These are phyloP conservation scores for Fusarium chuoi DNA, from an alignment of 2,329 filamentous ascomycete species.

Conservation along the genomic window DNA sequence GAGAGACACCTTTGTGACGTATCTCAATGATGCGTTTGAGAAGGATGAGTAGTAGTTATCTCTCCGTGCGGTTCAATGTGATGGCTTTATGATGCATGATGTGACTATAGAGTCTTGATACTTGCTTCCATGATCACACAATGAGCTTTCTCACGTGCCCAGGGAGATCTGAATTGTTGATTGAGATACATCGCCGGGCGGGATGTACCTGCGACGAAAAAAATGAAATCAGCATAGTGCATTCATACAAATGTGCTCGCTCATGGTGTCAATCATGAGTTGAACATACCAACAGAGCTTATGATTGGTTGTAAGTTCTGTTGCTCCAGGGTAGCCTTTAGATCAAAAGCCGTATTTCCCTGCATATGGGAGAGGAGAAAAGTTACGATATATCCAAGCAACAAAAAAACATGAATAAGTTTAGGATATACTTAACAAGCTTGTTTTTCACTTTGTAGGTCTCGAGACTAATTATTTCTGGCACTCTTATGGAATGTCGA, in stretches of 20 bases:
- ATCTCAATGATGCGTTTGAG: constrained; percentile 73
- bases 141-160: not conserved
- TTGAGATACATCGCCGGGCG: not conserved
- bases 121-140: not conserved
- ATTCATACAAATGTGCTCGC: not conserved
- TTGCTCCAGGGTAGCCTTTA: constrained; percentile 2
- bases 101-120: not conserved
- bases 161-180: not conserved
- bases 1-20: constrained; percentile 71
- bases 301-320: not conserved
- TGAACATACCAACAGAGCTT: constrained; percentile 8
- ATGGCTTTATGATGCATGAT: not conserved
- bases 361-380: not conserved
- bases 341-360: not conserved
- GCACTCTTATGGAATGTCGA: not conserved
- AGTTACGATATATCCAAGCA: not conserved
- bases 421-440: not conserved
- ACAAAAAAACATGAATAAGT: not conserved
- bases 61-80: not conserved
- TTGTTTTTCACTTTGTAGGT: not conserved
- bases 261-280: not conserved
- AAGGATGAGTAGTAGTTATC: constrained; percentile 58
- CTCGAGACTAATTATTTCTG: not conserved
- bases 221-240: not conserved
- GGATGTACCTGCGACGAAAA: not conserved